Conservation (phyloP, 768 basidiomycete species). For the Suillus fuscotomentosus region DNA sequence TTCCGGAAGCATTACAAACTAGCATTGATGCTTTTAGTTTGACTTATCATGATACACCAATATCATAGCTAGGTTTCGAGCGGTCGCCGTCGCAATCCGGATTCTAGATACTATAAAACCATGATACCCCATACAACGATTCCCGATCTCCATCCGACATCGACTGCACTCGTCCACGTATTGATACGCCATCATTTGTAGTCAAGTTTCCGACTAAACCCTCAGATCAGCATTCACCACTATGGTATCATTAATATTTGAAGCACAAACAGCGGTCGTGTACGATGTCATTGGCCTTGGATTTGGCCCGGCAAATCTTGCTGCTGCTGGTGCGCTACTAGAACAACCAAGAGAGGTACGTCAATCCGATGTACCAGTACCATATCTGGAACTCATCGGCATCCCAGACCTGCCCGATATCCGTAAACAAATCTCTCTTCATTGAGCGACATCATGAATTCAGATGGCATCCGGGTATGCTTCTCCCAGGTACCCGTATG, state of each 20-base stretch:
- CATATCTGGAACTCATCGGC: constrained; percentile 2
- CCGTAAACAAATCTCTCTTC: constrained; percentile 38
- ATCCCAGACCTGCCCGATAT: constrained; percentile 12
- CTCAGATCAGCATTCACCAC: background rate
- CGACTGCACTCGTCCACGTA: background rate
- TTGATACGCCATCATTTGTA: background rate
- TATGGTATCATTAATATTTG: background rate
- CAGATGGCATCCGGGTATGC: constrained; percentile 57
- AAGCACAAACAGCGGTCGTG: background rate
- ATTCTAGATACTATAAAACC: background rate
- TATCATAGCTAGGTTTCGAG: background rate
- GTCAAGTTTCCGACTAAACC: background rate
- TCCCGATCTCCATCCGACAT: background rate
- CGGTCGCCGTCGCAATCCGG: background rate
- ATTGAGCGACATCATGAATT: constrained; percentile 48
- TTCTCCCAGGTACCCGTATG: constrained; percentile 50
- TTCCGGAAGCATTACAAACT: too few species aligned
- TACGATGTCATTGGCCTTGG: constrained; percentile 51
- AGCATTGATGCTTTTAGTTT: background rate
- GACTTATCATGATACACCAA: too few species aligned
- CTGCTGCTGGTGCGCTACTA: constrained; percentile 48
- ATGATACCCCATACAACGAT: background rate
- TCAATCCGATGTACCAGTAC: background rate
- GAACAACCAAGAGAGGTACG: constrained; percentile 35
- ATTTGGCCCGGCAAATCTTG: constrained; percentile 54